These are phyloP conservation scores for Microcyclospora pomicola DNA, from an alignment of 2,329 filamentous ascomycete species.

Conservation along the genomic window DNA sequence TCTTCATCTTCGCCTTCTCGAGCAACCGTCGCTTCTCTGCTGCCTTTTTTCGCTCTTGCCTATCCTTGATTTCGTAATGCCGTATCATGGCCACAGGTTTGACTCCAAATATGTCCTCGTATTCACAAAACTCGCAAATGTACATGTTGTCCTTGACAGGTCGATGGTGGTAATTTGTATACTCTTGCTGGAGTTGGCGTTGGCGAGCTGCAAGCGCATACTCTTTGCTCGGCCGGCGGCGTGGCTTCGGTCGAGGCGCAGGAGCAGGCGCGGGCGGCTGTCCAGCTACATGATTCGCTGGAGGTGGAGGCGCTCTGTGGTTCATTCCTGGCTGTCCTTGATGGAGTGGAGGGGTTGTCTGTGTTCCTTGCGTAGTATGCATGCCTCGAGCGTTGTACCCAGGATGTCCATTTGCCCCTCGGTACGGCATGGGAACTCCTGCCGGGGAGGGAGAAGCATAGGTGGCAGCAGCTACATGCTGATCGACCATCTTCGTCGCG, in stretches of 20 bases:
- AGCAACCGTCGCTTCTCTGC: conserved; percentile 74
- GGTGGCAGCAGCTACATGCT: conserved; percentile 12
- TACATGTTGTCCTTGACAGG: conserved; percentile 62
- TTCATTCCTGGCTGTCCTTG: conserved; percentile 2
- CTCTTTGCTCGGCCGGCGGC: conserved; percentile 51
- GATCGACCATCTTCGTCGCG: conserved; percentile 53
- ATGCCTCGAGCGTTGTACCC: conserved; percentile 1
- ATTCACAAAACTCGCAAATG: conserved; percentile 98
- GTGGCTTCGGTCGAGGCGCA: conserved; percentile 44
- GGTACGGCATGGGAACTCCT: neutral
- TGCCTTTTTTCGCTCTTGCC: conserved; percentile 65
- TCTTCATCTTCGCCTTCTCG: conserved; percentile 91
- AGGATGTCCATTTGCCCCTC: neutral
- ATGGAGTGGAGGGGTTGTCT: conserved; percentile 15
- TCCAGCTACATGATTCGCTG: conserved; percentile 9
- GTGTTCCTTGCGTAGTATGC: conserved; percentile 13
- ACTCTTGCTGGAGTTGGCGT: conserved; percentile 62
- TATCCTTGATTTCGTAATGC: conserved; percentile 89
- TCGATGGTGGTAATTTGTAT: conserved; percentile 61
- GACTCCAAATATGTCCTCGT: conserved; percentile 85
- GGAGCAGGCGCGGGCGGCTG: conserved; percentile 27
- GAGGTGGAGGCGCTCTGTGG: conserved; percentile 10
- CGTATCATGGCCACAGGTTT: conserved; percentile 74
- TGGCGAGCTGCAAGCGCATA: conserved; percentile 63
- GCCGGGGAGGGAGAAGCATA: neutral